Conservation (phyloP, 176 grass and related monocot genomes). For the Puya raimondii region DNA sequence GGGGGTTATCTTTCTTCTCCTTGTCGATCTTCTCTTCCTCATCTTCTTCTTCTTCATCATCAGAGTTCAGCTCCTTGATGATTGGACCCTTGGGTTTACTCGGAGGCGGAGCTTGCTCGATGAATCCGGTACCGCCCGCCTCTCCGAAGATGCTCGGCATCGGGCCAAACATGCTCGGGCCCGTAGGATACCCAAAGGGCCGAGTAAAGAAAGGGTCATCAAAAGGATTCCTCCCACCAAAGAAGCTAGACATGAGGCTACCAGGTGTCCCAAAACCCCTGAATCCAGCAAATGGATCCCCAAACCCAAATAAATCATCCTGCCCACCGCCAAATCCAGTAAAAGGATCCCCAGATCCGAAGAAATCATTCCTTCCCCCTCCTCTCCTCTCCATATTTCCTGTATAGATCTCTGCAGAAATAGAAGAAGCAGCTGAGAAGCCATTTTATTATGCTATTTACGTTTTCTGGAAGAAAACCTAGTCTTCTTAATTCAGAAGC, state of each 20-base stretch:
- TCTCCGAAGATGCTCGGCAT: conserved; percentile 19
- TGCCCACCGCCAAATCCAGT: conserved; percentile 29
- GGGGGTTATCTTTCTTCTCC: background rate
- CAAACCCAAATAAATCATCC: conserved; percentile 39
- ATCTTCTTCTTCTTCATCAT: conserved; percentile 27
- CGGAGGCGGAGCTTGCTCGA: conserved; percentile 35
- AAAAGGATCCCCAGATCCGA: conserved; percentile 44
- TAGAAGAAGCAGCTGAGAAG: too few relatives aligned
- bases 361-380: conserved; percentile 39
- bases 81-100: conserved; percentile 42
- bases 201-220: conserved; percentile 62
- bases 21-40: conserved; percentile 22
- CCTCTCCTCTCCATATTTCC: background rate
- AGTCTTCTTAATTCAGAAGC: too few relatives aligned
- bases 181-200: conserved; percentile 45
- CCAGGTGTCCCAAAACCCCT: conserved; percentile 25
- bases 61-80: conserved; percentile 54
- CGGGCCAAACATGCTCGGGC: conserved; percentile 26
- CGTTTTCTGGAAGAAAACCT: too few relatives aligned
- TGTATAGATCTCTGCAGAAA: too few relatives aligned
- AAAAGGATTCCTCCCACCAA: conserved; percentile 49
- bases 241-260: conserved; percentile 42
- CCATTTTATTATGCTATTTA: too few relatives aligned
- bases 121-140: conserved; percentile 23
- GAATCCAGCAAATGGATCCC: conserved; percentile 39